Conservation (phyloP, 495 filamentous ascomycete genomes). For the Lasiosphaeriaceae sp. region DNA sequence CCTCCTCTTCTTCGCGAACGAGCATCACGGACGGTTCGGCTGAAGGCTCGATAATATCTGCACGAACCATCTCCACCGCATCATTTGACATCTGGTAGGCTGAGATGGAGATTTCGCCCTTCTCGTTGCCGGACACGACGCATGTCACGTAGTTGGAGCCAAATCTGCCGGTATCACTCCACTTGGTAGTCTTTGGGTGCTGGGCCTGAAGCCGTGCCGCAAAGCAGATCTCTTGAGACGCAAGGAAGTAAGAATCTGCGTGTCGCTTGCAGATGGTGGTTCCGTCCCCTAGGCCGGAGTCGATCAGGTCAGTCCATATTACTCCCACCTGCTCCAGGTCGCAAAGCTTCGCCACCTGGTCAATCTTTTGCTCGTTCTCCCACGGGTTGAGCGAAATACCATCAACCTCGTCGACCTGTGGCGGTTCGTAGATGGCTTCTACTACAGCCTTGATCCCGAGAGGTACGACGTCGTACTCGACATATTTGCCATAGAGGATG, state of each 20-base stretch:
- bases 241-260: constrained; percentile 90
- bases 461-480: constrained; percentile 89
- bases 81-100: constrained; percentile 93
- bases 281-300: constrained; percentile 75
- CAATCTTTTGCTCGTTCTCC: constrained; percentile 79
- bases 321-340: constrained; percentile 88
- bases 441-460: constrained; percentile 94
- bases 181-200: constrained; percentile 88
- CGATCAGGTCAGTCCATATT: constrained; percentile 90
- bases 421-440: constrained; percentile 96
- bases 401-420: constrained; percentile 86
- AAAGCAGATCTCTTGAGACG: constrained; percentile 87
- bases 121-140: constrained; percentile 84
- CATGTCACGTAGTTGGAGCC: constrained; percentile 98
- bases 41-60: constrained; percentile 91
- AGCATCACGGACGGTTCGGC: constrained; percentile 93
- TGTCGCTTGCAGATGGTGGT: constrained; percentile 92
- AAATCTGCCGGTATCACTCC: constrained; percentile 92
- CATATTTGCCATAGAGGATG: constrained; percentile 86
- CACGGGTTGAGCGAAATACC: constrained; percentile 84
- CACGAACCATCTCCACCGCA: constrained; percentile 93
- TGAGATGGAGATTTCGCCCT: constrained; percentile 82
- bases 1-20: constrained; percentile 86
- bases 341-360: constrained; percentile 77
- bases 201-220: constrained; percentile 81